phyloP scores from a whole-genome alignment of 345 rosid genomes.

The Brassica rapa region DNA sequence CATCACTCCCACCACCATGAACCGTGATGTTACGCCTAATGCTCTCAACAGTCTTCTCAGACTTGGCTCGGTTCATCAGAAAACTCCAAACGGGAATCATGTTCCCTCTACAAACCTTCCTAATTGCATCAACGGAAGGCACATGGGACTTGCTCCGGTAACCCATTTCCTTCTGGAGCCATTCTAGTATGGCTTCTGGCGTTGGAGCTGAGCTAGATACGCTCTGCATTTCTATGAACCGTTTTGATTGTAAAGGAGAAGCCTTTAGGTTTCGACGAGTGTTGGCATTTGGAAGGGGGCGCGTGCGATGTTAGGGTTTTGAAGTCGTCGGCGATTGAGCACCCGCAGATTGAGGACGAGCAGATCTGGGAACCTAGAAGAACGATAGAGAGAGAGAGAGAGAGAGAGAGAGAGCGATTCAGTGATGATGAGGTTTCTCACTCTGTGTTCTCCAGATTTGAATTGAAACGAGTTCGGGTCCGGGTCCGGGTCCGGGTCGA shows the following conservation, averaged over 20 bases:
- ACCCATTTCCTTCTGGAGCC: conserved; percentile 90
- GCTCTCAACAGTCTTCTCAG: conserved; percentile 78
- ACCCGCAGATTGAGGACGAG: neutral
- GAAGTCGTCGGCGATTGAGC: neutral
- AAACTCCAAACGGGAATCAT: conserved; percentile 83
- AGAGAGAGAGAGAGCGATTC: neutral
- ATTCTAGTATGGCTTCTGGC: conserved; percentile 74
- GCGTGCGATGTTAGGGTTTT: conserved; percentile 6
- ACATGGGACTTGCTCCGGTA: conserved; percentile 61
- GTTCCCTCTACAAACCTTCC: conserved; percentile 77
- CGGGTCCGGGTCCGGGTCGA: conserved; percentile 7
- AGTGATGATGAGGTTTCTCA: neutral
- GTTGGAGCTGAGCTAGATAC: conserved; percentile 49
- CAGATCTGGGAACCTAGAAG: conserved; percentile 18
- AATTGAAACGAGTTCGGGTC: conserved; percentile 3
- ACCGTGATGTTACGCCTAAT: conserved; percentile 73
- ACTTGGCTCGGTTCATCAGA: conserved; percentile 65
- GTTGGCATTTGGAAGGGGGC: neutral
- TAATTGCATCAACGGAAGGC: conserved; percentile 65
- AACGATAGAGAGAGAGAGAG: neutral
- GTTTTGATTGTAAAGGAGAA: neutral
- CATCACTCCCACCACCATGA: conserved; percentile 50
- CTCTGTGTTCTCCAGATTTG: conserved; percentile 14
- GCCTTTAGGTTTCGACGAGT: neutral
- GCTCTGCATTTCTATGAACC: conserved; percentile 40